These are phyloP conservation scores for Malassezia sp. DNA, from an alignment of 1,284 basidiomycete genomes.

Conservation along the genomic window DNA sequence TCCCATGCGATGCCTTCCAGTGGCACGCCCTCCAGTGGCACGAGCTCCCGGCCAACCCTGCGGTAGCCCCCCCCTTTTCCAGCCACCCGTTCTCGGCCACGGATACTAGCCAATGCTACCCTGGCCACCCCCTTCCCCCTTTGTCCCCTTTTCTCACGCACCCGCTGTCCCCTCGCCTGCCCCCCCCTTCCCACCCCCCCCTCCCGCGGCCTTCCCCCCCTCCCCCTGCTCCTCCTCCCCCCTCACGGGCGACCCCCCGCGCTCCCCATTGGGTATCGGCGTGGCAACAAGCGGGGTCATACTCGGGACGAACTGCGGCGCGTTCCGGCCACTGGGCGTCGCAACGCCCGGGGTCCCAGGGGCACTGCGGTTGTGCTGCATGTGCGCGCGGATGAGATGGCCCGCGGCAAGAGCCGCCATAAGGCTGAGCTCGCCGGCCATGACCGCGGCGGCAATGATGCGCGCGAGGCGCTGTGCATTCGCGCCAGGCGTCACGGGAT, in stretches of 20 bases:
- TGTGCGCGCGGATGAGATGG: slow-evolving; percentile 45
- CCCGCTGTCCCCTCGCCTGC: too few species aligned
- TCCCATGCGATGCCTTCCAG: too few species aligned
- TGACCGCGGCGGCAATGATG: slow-evolving; percentile 44
- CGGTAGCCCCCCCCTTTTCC: too few species aligned
- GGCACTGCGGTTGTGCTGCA: slow-evolving; percentile 45
- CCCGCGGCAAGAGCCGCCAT: slow-evolving; percentile 43
- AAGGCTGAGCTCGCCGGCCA: slow-evolving; percentile 44
- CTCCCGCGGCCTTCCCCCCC: too few species aligned
- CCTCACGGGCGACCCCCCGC: background rate
- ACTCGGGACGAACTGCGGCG: slow-evolving; percentile 11
- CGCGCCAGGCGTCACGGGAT: slow-evolving; percentile 38
- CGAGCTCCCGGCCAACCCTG: too few species aligned
- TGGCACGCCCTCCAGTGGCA: too few species aligned
- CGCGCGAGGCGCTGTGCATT: slow-evolving; percentile 44
- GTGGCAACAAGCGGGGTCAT: slow-evolving; percentile 17
- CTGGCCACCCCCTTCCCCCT: too few species aligned
- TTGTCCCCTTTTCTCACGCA: too few species aligned
- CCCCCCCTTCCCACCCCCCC: too few species aligned
- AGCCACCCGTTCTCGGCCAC: too few species aligned
- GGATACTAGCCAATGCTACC: too few species aligned
- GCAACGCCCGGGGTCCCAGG: slow-evolving; percentile 39
- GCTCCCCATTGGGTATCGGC: slow-evolving; percentile 1
- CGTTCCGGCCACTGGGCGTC: slow-evolving; percentile 19
- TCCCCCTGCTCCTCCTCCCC: too few species aligned